A percentile compares a stretch with the other conserved stretches of the same genome.
phyloP scores from a whole-genome alignment of 805 yeast genomes.

The Yamadazyma philogaea region DNA sequence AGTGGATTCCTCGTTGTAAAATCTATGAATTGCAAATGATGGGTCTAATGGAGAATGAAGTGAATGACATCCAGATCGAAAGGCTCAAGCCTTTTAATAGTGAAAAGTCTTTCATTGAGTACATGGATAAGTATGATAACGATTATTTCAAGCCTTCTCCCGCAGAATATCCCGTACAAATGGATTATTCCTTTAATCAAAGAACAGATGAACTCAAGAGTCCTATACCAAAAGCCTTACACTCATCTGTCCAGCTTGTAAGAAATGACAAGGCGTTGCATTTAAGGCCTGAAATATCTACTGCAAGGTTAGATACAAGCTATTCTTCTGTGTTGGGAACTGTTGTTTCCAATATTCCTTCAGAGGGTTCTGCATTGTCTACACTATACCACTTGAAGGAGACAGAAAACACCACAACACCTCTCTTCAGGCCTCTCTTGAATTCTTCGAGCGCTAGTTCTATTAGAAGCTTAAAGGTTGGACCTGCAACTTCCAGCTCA shows the following conservation, averaged over 20 bases:
- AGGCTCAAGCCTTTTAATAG: constrained; percentile 42
- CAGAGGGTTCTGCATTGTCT: constrained; percentile 35
- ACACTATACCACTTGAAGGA: constrained; percentile 35
- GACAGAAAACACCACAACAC: constrained; percentile 8
- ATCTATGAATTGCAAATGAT: constrained; percentile 96
- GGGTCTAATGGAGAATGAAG: constrained; percentile 94
- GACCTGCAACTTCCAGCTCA: background rate
- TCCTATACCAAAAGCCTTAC: constrained; percentile 13
- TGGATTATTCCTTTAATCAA: constrained; percentile 7
- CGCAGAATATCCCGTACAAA: constrained; percentile 1
- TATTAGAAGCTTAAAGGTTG: constrained; percentile 5
- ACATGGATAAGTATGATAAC: constrained; percentile 68
- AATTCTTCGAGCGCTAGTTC: constrained; percentile 4
- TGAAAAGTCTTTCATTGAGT: constrained; percentile 46
- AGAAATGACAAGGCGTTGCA: constrained; percentile 1
- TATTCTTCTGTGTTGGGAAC: constrained; percentile 37
- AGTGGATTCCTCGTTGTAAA: constrained; percentile 93
- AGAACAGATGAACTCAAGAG: background rate
- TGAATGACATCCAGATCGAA: constrained; percentile 64
- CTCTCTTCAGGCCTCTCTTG: constrained; percentile 6
- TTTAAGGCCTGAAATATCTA: constrained; percentile 13
- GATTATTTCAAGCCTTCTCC: constrained; percentile 43
- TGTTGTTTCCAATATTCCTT: constrained; percentile 28
- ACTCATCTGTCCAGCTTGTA: constrained; percentile 13
- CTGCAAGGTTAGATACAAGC: constrained; percentile 27